These are phyloP conservation scores for Phaeoacremonium minimum DNA, from an alignment of 2,329 filamentous ascomycete genomes.

Conservation along the genomic window DNA sequence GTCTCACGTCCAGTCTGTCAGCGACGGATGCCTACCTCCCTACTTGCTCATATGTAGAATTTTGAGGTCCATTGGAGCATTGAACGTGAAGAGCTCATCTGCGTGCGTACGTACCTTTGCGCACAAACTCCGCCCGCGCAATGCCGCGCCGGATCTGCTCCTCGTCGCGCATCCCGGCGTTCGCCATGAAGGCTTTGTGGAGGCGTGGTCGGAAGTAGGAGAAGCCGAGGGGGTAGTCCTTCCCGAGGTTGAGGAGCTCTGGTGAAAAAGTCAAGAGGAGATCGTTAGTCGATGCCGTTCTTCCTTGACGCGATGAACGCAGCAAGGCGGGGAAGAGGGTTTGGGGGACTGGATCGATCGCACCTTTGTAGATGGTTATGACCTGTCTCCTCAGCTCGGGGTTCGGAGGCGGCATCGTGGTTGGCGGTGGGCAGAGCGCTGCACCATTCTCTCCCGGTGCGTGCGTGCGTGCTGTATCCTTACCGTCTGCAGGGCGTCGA, in stretches of 20 bases:
- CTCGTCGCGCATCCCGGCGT: conserved; percentile 66
- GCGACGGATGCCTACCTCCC: too few relatives aligned
- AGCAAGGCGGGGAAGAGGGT: not conserved
- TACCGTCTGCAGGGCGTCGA: too few relatives aligned
- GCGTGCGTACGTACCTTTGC: conserved; percentile 86
- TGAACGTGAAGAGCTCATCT: too few relatives aligned
- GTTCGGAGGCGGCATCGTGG: conserved; percentile 33
- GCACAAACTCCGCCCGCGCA: conserved; percentile 77
- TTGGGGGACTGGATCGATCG: not conserved
- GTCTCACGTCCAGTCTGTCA: conserved; percentile 1
- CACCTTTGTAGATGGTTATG: conserved; percentile 85
- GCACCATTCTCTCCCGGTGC: too few relatives aligned
- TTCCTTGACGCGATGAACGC: not conserved
- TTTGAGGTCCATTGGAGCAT: too few relatives aligned
- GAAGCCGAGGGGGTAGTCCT: conserved; percentile 81
- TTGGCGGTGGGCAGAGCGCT: not conserved
- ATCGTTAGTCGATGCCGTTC: not conserved
- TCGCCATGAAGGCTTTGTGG: conserved; percentile 79
- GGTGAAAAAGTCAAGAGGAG: too few relatives aligned
- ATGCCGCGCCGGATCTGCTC: conserved; percentile 73
- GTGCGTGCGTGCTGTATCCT: too few relatives aligned
- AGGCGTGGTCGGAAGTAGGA: conserved; percentile 76
- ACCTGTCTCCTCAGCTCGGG: conserved; percentile 69
- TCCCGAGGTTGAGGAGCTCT: conserved; percentile 83
- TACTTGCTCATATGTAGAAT: too few relatives aligned